Base-by-base conservation (phyloP, 345 rosid genomes). In the Lepidium didymum region DNA sequence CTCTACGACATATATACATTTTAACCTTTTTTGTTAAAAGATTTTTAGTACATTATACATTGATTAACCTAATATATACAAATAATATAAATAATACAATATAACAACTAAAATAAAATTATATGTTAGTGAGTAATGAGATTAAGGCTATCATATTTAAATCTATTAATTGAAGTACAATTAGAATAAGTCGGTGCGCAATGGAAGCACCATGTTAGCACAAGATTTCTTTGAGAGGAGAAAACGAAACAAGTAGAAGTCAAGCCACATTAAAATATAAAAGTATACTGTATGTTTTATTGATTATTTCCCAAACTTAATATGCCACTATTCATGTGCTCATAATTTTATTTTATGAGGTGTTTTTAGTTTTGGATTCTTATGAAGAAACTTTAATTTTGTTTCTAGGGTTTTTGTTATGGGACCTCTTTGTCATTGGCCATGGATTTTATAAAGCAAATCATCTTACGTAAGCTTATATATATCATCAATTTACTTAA, bases 141-240 rank as follows among this genome's bases (percentile, higher is more conserved):
- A 18, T 5, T 60, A 38, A 38, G 38, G n/a, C 10, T 16, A 57
- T 27, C 7, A 69, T 38, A 69, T 15, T 29, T 13, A 16, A 36
- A 21, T 35, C 18, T 6, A 21, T 8, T 57, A 23, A 56, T 23
- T 41, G 14, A 57, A 29, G 23, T 31, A 58, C 59, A 51, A 21
- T 27, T 59, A 73, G 2, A 14, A 67, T 43, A 38, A 54, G 74
- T 68, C 78, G 73, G 73, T 67, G 73, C 51, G 53, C 37, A 44
- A 38, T 74, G 59, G 63, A 62, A 61, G 10, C 58, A 57, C 78
- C 78, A 74, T 67, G 78, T 74, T 67, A 44, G 44, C 69, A 27
- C n/a, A 27, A 74, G 74, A 74, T 74, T 61, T 74, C 69, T 67
- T 67, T 68, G 78, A 53, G 68, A 55, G 74, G 78, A 53, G 68